Evolutionary conservation across 352 stramenopile genomes (phyloP).

Genomic region (Phytophthora megakarya): DNA sequence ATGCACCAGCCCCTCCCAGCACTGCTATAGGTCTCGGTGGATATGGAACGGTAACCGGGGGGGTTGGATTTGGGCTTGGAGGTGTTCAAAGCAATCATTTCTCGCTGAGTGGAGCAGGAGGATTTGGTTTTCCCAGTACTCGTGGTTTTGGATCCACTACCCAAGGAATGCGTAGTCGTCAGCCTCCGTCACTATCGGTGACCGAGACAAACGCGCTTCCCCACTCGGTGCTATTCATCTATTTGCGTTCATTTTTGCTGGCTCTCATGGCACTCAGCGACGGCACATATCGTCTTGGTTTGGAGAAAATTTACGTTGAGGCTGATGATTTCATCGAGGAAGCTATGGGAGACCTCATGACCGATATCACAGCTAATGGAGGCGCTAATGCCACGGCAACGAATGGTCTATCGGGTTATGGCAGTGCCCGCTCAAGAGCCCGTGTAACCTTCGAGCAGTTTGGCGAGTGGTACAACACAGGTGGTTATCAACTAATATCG

Average conservation of each 20-base stretch:
- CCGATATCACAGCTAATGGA: conserved; percentile 67
- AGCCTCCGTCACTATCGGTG: conserved; percentile 35
- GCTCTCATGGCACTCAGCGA: conserved; percentile 88
- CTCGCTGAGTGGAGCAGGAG: conserved; percentile 46
- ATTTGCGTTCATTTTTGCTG: conserved; percentile 83
- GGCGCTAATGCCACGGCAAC: conserved; percentile 31
- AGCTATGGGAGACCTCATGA: conserved; percentile 86
- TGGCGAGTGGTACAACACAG: conserved; percentile 90
- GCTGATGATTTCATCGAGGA: conserved; percentile 88
- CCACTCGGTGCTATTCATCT: conserved; percentile 86
- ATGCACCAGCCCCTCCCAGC: conserved; percentile 45
- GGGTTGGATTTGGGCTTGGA: conserved; percentile 40
- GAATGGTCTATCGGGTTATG: conserved; percentile 58
- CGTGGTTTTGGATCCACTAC: conserved; percentile 44
- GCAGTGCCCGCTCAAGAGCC: conserved; percentile 62
- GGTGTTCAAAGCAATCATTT: conserved; percentile 51
- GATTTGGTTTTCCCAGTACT: conserved; percentile 64
- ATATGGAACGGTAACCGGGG: conserved; percentile 37
- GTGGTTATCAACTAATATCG: conserved; percentile 80
- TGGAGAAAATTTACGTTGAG: conserved; percentile 89
- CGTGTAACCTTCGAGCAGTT: conserved; percentile 92
- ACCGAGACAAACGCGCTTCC: conserved; percentile 69
- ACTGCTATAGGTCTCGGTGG: conserved; percentile 29
- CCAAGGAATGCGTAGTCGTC: conserved; percentile 32
- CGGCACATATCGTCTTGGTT: conserved; percentile 73